Evolutionary conservation across 257 asterid genomes (phyloP).

Genomic region (Marsdenia floribunda): DNA sequence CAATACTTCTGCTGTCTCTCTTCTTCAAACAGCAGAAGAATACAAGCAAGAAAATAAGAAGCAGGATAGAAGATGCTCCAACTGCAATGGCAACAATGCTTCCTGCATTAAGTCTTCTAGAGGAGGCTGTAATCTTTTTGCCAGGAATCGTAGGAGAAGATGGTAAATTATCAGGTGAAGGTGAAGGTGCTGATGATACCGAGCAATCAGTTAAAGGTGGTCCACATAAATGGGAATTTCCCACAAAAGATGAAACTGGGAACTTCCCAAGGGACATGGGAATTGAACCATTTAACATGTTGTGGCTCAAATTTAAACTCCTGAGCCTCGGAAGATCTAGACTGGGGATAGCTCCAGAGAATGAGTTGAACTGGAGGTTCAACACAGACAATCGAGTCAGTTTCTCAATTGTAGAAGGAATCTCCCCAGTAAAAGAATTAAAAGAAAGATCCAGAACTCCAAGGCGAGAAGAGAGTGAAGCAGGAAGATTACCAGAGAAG

Average conservation of each 20-base stretch:
- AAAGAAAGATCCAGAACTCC: constrained; percentile 60
- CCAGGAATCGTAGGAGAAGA: constrained; percentile 18
- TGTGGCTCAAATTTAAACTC: constrained; percentile 58
- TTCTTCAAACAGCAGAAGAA: constrained; percentile 49
- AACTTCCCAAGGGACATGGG: constrained; percentile 61
- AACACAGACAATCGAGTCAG: constrained; percentile 47
- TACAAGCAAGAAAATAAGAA: constrained; percentile 27
- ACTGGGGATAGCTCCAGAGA: constrained; percentile 57
- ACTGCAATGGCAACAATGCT: constrained; percentile 43
- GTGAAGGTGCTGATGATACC: constrained; percentile 40
- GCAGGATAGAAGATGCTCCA: constrained; percentile 38
- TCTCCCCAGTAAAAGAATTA: constrained; percentile 61
- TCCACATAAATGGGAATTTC: constrained; percentile 67
- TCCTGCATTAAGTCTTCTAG: constrained; percentile 36
- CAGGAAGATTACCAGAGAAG: constrained; percentile 66
- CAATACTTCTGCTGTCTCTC: constrained; percentile 30
- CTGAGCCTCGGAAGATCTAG: constrained; percentile 47
- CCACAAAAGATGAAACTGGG: constrained; percentile 57
- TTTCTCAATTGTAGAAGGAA: constrained; percentile 36
- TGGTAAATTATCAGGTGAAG: constrained; percentile 18
- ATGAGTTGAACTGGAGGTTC: constrained; percentile 54
- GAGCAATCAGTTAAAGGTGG: constrained; percentile 48
- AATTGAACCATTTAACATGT: constrained; percentile 54
- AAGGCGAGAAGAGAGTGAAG: constrained; percentile 42
- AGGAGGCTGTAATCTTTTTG: constrained; percentile 4